Conservation (phyloP, 257 asterid species). For the Solanum sejunctum region DNA sequence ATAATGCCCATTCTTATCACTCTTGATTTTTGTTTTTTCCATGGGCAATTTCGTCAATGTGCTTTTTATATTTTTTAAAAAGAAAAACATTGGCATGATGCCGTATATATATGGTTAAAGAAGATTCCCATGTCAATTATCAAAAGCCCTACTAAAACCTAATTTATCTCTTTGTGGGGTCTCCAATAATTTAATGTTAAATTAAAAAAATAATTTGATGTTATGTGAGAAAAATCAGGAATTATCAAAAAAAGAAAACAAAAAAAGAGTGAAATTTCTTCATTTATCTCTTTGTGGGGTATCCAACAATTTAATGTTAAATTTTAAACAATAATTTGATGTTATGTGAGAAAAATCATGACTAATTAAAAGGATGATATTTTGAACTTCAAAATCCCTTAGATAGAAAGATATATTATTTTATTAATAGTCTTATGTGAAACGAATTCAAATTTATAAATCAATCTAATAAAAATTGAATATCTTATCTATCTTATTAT, state of each 20-base stretch:
- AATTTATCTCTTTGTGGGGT: not conserved
- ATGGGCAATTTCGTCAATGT: conserved; percentile 12
- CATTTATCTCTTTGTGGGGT: not conserved
- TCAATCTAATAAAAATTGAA: too few relatives aligned
- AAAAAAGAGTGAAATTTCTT: not conserved
- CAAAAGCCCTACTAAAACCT: not conserved
- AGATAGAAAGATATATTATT: too few relatives aligned
- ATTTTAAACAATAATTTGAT: not conserved
- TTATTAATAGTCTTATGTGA: too few relatives aligned
- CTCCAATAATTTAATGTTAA: not conserved
- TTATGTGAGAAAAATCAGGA: not conserved
- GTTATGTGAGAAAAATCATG: not conserved
- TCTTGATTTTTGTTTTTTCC: not conserved
- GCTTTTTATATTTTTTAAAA: too few relatives aligned
- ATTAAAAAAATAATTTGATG: not conserved
- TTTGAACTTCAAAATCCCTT: not conserved
- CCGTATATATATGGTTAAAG: conserved; percentile 54
- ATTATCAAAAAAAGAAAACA: too few relatives aligned
- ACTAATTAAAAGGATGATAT: too few relatives aligned
- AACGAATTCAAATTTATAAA: too few relatives aligned
- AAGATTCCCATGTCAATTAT: not conserved
- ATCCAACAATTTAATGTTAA: not conserved
- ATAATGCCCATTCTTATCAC: not conserved
- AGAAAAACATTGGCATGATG: conserved; percentile 35
- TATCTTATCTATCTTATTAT: too few relatives aligned